phyloP scores from a whole-genome alignment of 2,329 filamentous ascomycete genomes.

The Penicillium sp. region DNA sequence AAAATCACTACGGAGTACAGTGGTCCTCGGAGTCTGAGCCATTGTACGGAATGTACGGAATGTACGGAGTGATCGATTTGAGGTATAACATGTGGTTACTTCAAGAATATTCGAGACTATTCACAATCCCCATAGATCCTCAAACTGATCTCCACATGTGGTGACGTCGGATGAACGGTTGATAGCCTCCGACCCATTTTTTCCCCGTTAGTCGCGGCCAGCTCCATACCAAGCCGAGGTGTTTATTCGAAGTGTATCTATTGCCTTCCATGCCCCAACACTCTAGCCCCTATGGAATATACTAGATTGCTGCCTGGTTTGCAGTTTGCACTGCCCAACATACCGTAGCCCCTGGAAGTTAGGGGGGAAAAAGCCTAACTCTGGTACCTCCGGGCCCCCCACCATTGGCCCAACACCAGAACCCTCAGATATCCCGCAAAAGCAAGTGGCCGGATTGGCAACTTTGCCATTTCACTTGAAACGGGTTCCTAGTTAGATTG shows the following conservation, averaged over 20 bases:
- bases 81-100: not conserved
- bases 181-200: slow-evolving; percentile 25
- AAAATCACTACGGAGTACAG: slow-evolving; percentile 19
- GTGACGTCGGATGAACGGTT: slow-evolving; percentile 22
- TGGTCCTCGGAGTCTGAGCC: slow-evolving; percentile 12
- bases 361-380: not conserved
- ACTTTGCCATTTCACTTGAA: slow-evolving; percentile 2
- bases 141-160: slow-evolving; percentile 16
- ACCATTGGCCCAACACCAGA: not conserved
- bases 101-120: not conserved
- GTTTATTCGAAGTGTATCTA: slow-evolving; percentile 13
- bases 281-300: not conserved
- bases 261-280: slow-evolving; percentile 1
- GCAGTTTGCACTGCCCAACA: not conserved
- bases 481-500: not conserved
- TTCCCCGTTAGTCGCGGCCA: slow-evolving; percentile 10
- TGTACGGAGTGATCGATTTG: not conserved
- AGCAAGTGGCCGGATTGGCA: slow-evolving; percentile 6
- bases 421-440: slow-evolving; percentile 8
- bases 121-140: slow-evolving; percentile 12
- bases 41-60: not conserved
- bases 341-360: not conserved
- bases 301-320: not conserved
- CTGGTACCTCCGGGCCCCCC: not conserved
- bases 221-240: slow-evolving; percentile 12